Evolutionary conservation across 2,329 filamentous ascomycete species (phyloP), one percentile per base, ranked within the genome.

Genomic region (Scedosporium aurantiacum): DNA sequence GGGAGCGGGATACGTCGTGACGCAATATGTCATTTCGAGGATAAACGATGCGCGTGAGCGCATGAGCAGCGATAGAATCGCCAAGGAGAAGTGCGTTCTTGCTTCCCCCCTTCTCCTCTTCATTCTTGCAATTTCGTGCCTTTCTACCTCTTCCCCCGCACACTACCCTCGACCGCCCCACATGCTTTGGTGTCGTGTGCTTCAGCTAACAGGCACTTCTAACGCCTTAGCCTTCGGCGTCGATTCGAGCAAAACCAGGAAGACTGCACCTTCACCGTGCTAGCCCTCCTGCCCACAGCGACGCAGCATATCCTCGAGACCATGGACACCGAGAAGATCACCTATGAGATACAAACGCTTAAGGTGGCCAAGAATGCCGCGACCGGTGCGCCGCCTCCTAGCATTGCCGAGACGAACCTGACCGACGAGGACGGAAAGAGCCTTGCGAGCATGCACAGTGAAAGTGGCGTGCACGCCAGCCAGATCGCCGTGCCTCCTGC

Each of bases 231-330:
- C 74, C 83, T 99, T 64, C 91, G 92, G 59, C 89, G 94, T 63
- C 89, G 94, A 70, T 99, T 99, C 76, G 91, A 97, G 74, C 94
- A 99, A 75, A 99, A 99, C 74, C 94, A 99, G 73, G 93, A 96
- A 72, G 94, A 99, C 75, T 99, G 94, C 76, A 97, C 93, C 57
- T 97, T 95, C 72, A 99, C 94, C 43, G 91, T 97, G 54, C 86
- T 97, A n/a, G 94, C 93, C 32, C 85, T 99, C 61, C 82, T 99
- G 8, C 94, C 94, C 4, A 96, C 93, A 40, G 90, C 91, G 5
- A 92, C 92, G 25, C 86, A 94, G 66, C 93, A 95, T 71, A 88
- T 99, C 68, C 79, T 97, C 69, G 86, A 90, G 67, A 86, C 88
- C 37, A 84, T 97, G 68, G 90, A 95, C 60, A 96, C 96, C 52